Evolutionary conservation across 1,284 basidiomycete species (phyloP).

Genomic region (Ustilago xerochloae): DNA sequence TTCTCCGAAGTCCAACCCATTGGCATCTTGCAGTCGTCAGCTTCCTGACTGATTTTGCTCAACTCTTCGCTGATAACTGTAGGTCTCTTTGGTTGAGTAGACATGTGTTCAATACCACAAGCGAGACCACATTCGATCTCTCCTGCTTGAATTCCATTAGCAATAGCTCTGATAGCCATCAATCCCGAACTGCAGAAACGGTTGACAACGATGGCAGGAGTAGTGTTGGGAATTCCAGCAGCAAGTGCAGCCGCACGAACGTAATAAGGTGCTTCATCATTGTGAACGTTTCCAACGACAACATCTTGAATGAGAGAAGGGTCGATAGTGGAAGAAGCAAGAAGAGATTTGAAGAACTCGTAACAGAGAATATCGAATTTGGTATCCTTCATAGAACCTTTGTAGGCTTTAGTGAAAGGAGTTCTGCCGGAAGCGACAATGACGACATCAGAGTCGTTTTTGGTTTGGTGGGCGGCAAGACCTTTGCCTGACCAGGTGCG

Average conservation of each 20-base stretch:
- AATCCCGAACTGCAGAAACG: constrained; percentile 77
- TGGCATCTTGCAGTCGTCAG: constrained; percentile 71
- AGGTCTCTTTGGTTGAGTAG: constrained; percentile 44
- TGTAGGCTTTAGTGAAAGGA: constrained; percentile 79
- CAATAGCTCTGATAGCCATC: constrained; percentile 83
- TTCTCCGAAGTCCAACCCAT: constrained; percentile 93
- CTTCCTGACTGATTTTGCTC: constrained; percentile 44
- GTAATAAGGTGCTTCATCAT: constrained; percentile 53
- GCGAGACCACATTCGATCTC: constrained; percentile 88
- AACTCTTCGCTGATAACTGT: constrained; percentile 53
- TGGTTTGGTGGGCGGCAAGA: constrained; percentile 50
- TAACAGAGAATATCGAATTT: constrained; percentile 40
- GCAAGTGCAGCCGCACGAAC: constrained; percentile 76
- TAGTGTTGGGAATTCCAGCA: constrained; percentile 81
- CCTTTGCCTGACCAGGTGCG: constrained; percentile 61
- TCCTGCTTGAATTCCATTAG: constrained; percentile 82
- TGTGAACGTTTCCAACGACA: constrained; percentile 73
- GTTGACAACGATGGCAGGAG: constrained; percentile 75
- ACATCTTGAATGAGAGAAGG: constrained; percentile 81
- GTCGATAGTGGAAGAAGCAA: constrained; percentile 76
- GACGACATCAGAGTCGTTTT: constrained; percentile 71
- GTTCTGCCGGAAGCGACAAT: constrained; percentile 86
- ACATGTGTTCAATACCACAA: constrained; percentile 85
- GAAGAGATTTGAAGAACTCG: constrained; percentile 72
- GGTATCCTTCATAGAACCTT: constrained; percentile 83